Base-by-base conservation (phyloP, 768 basidiomycete genomes). In the Sporobolomyces roseus region DNA sequence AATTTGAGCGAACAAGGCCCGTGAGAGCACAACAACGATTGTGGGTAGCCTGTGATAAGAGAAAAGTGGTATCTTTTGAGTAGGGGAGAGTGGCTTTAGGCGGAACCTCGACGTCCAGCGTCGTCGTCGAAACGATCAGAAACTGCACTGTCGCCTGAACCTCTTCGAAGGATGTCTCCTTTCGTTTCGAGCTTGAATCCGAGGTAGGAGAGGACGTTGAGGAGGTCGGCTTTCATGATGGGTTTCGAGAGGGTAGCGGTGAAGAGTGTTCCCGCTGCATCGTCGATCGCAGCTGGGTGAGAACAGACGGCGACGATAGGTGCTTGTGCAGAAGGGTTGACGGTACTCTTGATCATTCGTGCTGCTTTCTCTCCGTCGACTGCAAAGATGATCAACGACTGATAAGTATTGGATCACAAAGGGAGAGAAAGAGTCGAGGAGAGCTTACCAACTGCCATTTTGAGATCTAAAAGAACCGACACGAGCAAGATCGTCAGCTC, bases 321-420 rank as follows among this genome's bases (percentile, higher is more conserved):
- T 16, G 92, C 93, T 74, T 84, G 87, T 58, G 88, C 86, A 75
- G 98, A 98, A 81, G 88, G 93, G 82, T 91, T 92, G 78, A 90
- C 91, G 23, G 93, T 97, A 74, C 88, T 92, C 81, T 92, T 92
- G 82, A 99, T 94, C 80, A 96, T 97, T 62, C 92, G 84, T 16
- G 96, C 93, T 38, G 96, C 96, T 73, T 90, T 88, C 80, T 98
- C 94, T 43, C 94, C 96, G 77, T 93, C 93, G 74, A 98, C 91
- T 86, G 17, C 38, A 78, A 4, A 21, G 12, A 17, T 2, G 3
- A 13, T n/a, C 27, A 6, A 27, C 54, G 51, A 9, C 51, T 32
- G 41, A 23, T 2, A 35, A 27, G 19, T 14, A 5, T 7, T 7
- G 33, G 23, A n/a, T 48, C 36, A 38, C 5, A 8, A 21, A 41